Evolutionary conservation across 345 rosid genomes (phyloP), one percentile per base, ranked within the genome.

Genomic region (Aquilaria malaccensis): DNA sequence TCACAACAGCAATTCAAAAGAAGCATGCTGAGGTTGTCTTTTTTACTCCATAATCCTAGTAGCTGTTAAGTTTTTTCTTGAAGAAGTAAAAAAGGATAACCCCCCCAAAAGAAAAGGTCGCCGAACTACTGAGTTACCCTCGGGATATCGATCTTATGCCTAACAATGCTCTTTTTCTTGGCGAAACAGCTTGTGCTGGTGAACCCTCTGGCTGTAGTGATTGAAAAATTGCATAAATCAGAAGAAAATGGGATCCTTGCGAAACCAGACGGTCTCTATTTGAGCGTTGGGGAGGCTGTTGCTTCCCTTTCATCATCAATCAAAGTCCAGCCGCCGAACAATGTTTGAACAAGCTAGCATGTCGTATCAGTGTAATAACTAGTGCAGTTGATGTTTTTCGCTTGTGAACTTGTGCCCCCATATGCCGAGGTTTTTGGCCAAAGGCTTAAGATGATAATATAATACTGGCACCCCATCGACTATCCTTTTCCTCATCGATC

Each of bases 261-360:
- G 56, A 75, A 76, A 57, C 84, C 88, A 11, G 89, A 81, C 55
- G 65, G 73, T 67, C 82, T 94, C 48, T 94, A 58, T 83, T 79
- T 94, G 76, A 81, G 96, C 6, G 85, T 86, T n/a, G 92, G 85
- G 31, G 96, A 94, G 72, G 99, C 99, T 55, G 80, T 90, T 56
- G 84, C 96, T 33, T 74, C 85, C 15, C 87, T 90, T 29, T 80
- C 92, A 60, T 78, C 86, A 22, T 33, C 79, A 10, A 46, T 77
- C 32, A 90, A 94, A 72, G 60, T 71, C 57, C 79, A 74, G 52
- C 64, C 81, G 33, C 69, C 82, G 11, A 81, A 15, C 73, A 53
- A 67, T 54, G 87, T 75, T 14, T 84, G 69, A 77, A 62, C 60
- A 52, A 32, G 37, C 45, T 58, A 56, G 3, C 50, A 33, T 51